Percentiles rank a stretch among this genome's conserved stretches.
phyloP scores from a whole-genome alignment of 2,329 filamentous ascomycete species.

The Botrytis galanthina region DNA sequence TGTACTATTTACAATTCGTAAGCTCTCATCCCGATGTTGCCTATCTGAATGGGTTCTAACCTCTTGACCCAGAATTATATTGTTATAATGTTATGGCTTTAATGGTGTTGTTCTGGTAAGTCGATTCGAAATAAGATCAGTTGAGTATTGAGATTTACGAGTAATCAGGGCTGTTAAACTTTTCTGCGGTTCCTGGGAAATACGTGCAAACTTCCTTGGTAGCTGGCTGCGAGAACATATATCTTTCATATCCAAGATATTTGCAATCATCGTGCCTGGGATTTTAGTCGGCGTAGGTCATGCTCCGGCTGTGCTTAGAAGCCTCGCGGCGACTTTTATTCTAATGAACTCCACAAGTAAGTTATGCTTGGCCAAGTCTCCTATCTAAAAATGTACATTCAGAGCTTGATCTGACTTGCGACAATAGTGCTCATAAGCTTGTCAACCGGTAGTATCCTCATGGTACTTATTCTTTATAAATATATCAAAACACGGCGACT shows the following conservation, averaged over 20 bases:
- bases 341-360: conserved; percentile 43
- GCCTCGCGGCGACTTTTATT: conserved; percentile 38
- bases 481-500: conserved; percentile 43
- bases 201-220: conserved; percentile 34
- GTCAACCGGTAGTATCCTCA: conserved; percentile 40
- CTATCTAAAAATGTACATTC: not conserved
- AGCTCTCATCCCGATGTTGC: conserved; percentile 24
- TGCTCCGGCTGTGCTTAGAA: conserved; percentile 35
- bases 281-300: conserved; percentile 41
- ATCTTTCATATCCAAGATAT: conserved; percentile 38
- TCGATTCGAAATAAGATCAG: not conserved
- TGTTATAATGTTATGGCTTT: conserved; percentile 50
- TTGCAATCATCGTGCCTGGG: conserved; percentile 41
- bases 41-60: conserved; percentile 14
- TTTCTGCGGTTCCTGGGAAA: conserved; percentile 40
- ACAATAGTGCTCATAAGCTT: conserved; percentile 43
- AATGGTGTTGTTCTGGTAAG: conserved; percentile 48
- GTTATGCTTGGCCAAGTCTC: conserved; percentile 22
- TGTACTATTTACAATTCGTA: conserved; percentile 50
- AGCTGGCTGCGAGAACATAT: conserved; percentile 32
- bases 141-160: not conserved
- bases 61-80: conserved; percentile 45
- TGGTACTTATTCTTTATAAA: conserved; percentile 43
- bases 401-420: not conserved
- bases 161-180: conserved; percentile 41